phyloP scores from a whole-genome alignment of 768 basidiomycete genomes.

The Phaeotremella skinneri region DNA sequence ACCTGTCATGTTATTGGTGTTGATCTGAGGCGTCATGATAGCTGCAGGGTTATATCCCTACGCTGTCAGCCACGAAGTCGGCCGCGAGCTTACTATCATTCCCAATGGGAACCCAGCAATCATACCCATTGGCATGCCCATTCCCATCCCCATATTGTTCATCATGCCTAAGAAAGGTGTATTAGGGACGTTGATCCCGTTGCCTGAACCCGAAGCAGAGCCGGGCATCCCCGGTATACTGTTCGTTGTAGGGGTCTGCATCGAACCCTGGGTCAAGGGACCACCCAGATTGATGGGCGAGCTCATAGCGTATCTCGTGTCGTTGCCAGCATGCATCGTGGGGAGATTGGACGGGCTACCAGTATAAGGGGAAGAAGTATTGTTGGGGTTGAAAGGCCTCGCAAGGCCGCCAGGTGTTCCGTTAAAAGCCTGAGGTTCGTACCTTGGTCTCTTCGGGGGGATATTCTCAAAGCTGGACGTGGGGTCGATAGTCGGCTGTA shows the following conservation, averaged over 20 bases:
- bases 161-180: constrained; percentile 20
- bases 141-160: constrained; percentile 38
- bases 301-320: neutral
- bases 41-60: constrained; percentile 22
- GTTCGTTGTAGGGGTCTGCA: constrained; percentile 9
- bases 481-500: constrained; percentile 33
- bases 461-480: constrained; percentile 18
- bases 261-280: constrained; percentile 14
- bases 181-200: constrained; percentile 13
- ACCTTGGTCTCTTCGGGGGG: constrained; percentile 34
- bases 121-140: constrained; percentile 32
- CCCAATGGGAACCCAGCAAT: constrained; percentile 5
- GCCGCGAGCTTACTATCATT: neutral
- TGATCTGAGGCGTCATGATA: constrained; percentile 39
- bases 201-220: constrained; percentile 10
- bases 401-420: constrained; percentile 6
- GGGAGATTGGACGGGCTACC: neutral
- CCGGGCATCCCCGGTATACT: constrained; percentile 13
- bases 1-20: constrained; percentile 59
- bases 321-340: neutral
- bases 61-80: neutral
- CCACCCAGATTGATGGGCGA: constrained; percentile 23
- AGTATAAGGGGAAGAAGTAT: constrained; percentile 9
- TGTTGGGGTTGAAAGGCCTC: constrained; percentile 20
- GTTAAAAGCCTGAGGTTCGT: constrained; percentile 16